phyloP scores from a whole-genome alignment of 148 eudicot species.

The Fagopyrum esculentum region DNA sequence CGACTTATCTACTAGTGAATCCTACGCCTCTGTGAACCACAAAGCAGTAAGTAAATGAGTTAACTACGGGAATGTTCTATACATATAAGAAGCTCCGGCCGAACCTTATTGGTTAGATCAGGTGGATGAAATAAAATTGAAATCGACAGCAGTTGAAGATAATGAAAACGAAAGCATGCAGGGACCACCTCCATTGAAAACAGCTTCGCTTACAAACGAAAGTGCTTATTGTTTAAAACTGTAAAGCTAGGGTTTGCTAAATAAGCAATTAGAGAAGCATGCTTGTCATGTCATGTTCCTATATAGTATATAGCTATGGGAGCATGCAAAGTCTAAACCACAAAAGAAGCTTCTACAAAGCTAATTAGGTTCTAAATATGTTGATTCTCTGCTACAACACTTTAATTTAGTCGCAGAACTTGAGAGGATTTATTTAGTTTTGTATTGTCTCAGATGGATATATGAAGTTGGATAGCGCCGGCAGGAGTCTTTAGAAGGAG shows the following conservation, averaged over 20 bases:
- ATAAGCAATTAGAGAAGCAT: background rate
- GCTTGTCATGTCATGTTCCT: background rate
- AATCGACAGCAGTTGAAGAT: no score
- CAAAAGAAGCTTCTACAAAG: background rate
- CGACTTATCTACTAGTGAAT: no score
- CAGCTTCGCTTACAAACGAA: background rate
- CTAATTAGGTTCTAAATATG: background rate
- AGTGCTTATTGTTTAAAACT: background rate
- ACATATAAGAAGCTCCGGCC: no score
- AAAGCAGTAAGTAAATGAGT: no score
- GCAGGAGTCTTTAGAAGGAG: background rate
- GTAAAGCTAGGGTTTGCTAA: background rate
- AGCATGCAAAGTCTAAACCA: background rate
- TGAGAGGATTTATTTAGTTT: no score
- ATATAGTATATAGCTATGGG: background rate
- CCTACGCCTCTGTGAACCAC: no score
- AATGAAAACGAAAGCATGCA: background rate
- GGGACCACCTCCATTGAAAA: background rate
- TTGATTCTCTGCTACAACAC: background rate
- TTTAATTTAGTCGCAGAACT: no score
- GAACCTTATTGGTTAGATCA: no score
- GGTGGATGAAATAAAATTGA: no score
- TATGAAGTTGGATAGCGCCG: background rate
- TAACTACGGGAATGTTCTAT: no score
- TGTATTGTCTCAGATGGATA: background rate